Conservation (phyloP, 2,329 filamentous ascomycete genomes). For the Scytalidium sp. region DNA sequence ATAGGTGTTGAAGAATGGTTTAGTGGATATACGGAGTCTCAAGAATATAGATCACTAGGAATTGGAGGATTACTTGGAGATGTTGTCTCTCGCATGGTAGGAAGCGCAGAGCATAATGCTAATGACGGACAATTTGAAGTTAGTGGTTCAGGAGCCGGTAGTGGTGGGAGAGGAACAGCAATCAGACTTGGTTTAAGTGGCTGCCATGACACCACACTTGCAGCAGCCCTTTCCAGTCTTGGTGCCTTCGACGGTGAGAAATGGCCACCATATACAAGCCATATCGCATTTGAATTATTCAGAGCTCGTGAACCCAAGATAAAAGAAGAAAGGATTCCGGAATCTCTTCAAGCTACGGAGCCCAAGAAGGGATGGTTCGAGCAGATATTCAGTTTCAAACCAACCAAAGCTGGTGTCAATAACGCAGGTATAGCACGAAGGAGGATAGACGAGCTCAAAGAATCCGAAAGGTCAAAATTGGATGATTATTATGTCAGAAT, state of each 20-base stretch:
- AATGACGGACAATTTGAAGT: constrained; percentile 50
- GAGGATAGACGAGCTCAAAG: constrained; percentile 51
- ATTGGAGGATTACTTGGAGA: constrained; percentile 86
- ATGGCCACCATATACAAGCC: constrained; percentile 94
- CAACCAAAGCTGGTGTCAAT: constrained; percentile 11
- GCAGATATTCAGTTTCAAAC: constrained; percentile 18
- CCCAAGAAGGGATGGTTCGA: constrained; percentile 20
- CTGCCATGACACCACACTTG: constrained; percentile 92
- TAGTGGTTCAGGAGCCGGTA: constrained; percentile 30
- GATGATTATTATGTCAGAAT: constrained; percentile 84
- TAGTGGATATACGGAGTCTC: constrained; percentile 76
- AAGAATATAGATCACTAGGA: constrained; percentile 84
- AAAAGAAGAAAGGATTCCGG: not conserved
- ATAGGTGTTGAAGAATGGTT: constrained; percentile 93
- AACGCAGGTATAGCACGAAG: constrained; percentile 57
- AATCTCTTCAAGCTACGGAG: not conserved
- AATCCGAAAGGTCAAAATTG: constrained; percentile 56
- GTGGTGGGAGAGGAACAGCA: constrained; percentile 44
- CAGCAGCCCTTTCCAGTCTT: constrained; percentile 71
- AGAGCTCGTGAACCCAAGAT: constrained; percentile 32
- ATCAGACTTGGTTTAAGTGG: constrained; percentile 78
- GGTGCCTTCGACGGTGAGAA: constrained; percentile 70
- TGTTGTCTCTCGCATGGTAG: constrained; percentile 72
- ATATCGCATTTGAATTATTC: constrained; percentile 90
- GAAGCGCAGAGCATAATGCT: constrained; percentile 56